Evolutionary conservation across 2,329 filamentous ascomycete genomes (phyloP), one percentile per base, ranked within the genome.

Genomic region (Colletotrichum incanum): DNA sequence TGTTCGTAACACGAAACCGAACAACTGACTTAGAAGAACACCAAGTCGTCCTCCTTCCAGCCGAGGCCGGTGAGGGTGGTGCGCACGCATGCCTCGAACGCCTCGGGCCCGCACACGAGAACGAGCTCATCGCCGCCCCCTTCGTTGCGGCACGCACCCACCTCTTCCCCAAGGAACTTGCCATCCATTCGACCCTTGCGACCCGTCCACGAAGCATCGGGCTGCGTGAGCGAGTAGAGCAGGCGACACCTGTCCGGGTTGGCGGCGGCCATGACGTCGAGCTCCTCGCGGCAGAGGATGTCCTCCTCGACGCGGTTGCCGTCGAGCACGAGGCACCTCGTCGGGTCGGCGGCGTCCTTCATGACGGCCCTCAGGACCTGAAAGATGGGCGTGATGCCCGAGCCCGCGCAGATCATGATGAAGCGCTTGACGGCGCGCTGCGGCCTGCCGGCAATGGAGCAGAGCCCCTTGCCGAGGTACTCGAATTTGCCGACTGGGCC

Each of bases 341-440:
- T 96, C 11, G 80, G 75, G 77, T 96, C 93, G 0, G 84, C 79
- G 1, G 79, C 76, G 74, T 96, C 90, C 56, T 88, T 85, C 80
- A 95, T 88, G 0, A 97, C 89, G 0, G 93, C 92, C 8, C 93
- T 86, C 64, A 97, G 84, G 3, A 97, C 93, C 78, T 96, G 93
- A 80, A 91, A 96, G 74, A 98, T 93, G 0, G 95, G 95, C n/a
- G 95, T 98, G 77, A 98, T 93, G 0, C 95, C 95, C n/a, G 90
- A 94, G 7, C 95, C 95, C 18, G 89, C 95, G 76, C 94, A 96
- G 41, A 98, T 91, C 94, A 98, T 97, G 78, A 93, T 86, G 80
- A 98, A 94, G 16, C 87, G 88, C 64, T 87, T 88, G 1, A 97
- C 88, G 0, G 76, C 81, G 12, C 91, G 84, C 69, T 85, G 80